Percentiles rank a stretch among this genome's conserved stretches.
Evolutionary conservation across 352 stramenopile species (phyloP).

Genomic region (Blastocystis sp.): DNA sequence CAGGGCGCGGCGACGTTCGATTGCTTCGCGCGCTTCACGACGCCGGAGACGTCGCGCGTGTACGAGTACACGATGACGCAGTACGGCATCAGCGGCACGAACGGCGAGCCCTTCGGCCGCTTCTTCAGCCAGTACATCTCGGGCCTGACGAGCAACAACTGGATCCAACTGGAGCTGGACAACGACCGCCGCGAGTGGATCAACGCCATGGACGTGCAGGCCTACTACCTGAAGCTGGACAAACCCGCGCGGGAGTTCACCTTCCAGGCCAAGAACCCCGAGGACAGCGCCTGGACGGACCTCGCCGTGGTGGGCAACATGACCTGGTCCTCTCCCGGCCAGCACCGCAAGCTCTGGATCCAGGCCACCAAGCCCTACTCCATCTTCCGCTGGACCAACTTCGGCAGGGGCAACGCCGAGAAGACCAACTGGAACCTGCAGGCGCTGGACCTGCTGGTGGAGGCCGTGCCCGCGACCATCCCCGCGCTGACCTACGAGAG

Average conservation of each 20-base stretch:
- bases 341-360: constrained; percentile 7
- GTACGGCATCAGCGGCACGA: constrained; percentile 8
- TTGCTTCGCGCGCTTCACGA: constrained; percentile 9
- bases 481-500: not conserved
- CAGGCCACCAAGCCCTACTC: constrained; percentile 2
- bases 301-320: constrained; percentile 5
- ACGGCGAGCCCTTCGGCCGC: not conserved
- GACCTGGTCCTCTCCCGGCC: not conserved
- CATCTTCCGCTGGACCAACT: constrained; percentile 17
- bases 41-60: not conserved
- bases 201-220: not conserved
- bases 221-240: not conserved
- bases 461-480: not conserved
- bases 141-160: not conserved
- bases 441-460: not conserved
- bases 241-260: not conserved
- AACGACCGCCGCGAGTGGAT: constrained; percentile 8
- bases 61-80: constrained; percentile 25
- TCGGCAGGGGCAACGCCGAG: not conserved
- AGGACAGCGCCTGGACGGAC: not conserved
- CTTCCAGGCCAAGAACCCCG: constrained; percentile 3
- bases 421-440: constrained; percentile 17
- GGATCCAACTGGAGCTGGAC: not conserved
- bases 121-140: not conserved
- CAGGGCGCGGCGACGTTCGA: constrained; percentile 12